Evolutionary conservation across 2,329 filamentous ascomycete species (phyloP), one percentile per base, ranked within the genome.

Genomic region (Arachnopeziza araneosa): DNA sequence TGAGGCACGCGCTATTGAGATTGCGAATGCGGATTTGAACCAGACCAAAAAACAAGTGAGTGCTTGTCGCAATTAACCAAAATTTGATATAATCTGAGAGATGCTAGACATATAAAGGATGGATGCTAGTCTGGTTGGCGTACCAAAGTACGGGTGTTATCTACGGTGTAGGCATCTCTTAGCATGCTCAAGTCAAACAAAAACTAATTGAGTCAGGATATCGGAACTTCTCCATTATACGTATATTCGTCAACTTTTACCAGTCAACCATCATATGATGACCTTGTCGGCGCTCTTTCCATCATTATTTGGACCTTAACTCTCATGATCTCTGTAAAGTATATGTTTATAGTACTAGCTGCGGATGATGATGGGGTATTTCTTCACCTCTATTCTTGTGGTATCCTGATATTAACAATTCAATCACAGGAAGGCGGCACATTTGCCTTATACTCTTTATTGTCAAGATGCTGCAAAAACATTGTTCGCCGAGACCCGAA

Each of bases 261-360:
- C 24, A 73, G 75, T 2, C 73, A 79, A 19, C 85, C 85, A 0
- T 77, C 74, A 7, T 80, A 81, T 65, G 76, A 82, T 23, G 83
- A 88, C 65, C 76, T 90, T 2, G 76, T 88, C 52, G 84, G 86
- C 53, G 57, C 83, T 0, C 75, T 89, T 1, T 89, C 86, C 2
- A 79, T 90, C 51, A 83, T 90, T 62, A 81, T 90, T 52, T 90
- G 86, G 87, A 82, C 85, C 0, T 73, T 90, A 36, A 87, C 84
- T 24, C 74, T 89, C 62, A 87, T 90, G 74, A 86, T 90, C 44
- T 88, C 85, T 0, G 66, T 88, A 60, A 90, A 90, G 74, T 90
- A 90, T 68, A 78, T 86, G 49, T 76, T 87, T 62, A 82, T 90
- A 68, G 81, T 90, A 48, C 73, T 90, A 5, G 76, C 76, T 36